These are phyloP conservation scores for Colletotrichum australisinense DNA, from an alignment of 2,329 filamentous ascomycete species.

Conservation along the genomic window DNA sequence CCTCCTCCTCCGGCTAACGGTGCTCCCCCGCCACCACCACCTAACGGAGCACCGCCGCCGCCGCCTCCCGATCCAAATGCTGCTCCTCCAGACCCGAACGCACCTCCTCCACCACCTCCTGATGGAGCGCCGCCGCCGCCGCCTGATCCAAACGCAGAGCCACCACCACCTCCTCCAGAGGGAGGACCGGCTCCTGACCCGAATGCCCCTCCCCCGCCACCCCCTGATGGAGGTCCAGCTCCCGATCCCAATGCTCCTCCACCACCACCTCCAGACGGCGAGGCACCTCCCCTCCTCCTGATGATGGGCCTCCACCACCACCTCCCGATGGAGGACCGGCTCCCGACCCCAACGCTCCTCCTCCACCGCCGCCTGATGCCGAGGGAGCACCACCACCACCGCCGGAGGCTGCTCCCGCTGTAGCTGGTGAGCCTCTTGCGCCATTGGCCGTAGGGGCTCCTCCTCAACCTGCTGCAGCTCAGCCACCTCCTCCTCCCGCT, in stretches of 20 bases:
- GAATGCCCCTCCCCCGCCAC: neutral
- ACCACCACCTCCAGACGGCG: neutral
- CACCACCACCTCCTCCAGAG: constrained; percentile 6
- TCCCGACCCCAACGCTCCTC: neutral
- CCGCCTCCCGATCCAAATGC: neutral
- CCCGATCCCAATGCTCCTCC: constrained; percentile 3
- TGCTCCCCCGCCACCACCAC: neutral
- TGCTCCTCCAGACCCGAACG: neutral
- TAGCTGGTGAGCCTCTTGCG: neutral
- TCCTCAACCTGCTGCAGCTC: neutral
- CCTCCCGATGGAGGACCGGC: neutral
- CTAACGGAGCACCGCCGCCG: neutral
- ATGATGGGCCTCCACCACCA: neutral
- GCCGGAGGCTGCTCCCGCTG: neutral
- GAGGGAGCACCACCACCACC: neutral
- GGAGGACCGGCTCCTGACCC: neutral
- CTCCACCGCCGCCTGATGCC: neutral
- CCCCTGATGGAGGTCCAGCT: neutral
- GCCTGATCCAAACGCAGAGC: neutral
- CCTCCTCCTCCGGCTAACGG: neutral
- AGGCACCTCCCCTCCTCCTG: neutral
- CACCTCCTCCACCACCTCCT: neutral
- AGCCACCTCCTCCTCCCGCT: neutral
- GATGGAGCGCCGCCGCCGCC: constrained; percentile 4
- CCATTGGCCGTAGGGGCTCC: neutral